Evolutionary conservation across 495 filamentous ascomycete species (phyloP).

Genomic region (Emericellopsis terricola): DNA sequence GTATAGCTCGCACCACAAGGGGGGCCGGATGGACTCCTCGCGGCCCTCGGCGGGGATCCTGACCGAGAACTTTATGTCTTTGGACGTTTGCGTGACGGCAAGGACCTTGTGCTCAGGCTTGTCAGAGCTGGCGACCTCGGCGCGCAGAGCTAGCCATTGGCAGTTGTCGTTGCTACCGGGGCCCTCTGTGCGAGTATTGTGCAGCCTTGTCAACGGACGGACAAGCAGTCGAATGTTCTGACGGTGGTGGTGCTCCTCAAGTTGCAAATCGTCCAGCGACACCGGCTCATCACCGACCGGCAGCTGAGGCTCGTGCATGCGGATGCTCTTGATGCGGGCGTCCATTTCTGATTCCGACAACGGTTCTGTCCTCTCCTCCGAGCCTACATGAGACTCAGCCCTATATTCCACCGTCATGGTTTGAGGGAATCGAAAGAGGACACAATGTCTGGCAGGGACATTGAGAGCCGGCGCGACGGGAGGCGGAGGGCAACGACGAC

Average conservation of each 20-base stretch:
- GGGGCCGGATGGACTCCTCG: conserved; percentile 14
- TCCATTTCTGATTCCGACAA: conserved; percentile 30
- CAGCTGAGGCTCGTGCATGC: conserved; percentile 14
- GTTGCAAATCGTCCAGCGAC: conserved; percentile 23
- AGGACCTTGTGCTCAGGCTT: conserved; percentile 25
- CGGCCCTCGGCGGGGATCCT: conserved; percentile 20
- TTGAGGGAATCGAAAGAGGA: too few relatives aligned
- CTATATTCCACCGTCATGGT: conserved; percentile 20
- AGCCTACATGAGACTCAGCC: conserved; percentile 12
- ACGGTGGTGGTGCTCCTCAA: conserved; percentile 21
- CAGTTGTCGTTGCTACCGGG: conserved; percentile 24
- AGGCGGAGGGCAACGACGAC: too few relatives aligned
- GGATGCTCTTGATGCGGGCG: conserved; percentile 16
- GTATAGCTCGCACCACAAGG: conserved; percentile 29
- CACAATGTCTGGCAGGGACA: too few relatives aligned
- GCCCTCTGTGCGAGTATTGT: conserved; percentile 22
- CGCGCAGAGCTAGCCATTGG: conserved; percentile 23
- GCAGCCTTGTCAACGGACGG: conserved; percentile 20
- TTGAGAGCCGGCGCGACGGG: too few relatives aligned
- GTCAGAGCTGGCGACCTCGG: conserved; percentile 22
- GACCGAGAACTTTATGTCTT: conserved; percentile 31
- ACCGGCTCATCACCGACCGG: conserved; percentile 14
- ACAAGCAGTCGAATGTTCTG: conserved; percentile 28
- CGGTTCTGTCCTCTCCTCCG: conserved; percentile 31
- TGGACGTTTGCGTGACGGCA: conserved; percentile 28